Base-by-base conservation (phyloP, 164 flowering plant species). In the Annona cherimola region DNA sequence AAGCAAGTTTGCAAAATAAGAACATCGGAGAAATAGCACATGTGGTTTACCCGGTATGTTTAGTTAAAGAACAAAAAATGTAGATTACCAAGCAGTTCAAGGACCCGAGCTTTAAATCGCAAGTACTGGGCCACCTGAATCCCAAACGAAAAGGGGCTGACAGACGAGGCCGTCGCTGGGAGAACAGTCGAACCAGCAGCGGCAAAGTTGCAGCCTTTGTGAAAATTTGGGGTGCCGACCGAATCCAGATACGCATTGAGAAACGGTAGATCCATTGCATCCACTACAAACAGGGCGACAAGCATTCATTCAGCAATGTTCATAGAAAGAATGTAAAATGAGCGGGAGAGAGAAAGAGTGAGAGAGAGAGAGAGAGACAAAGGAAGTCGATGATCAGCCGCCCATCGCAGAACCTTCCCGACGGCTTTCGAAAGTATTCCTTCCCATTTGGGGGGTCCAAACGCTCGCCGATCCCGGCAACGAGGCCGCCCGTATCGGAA, bases 161-260 rank as follows among this genome's bases (percentile, higher is more conserved):
- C 78, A 20, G 97, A 81, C 61, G 86, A 68, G 62, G 91, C 83
- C 35, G 87, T 86, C 26, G 99, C 89, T 19, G 94, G 96, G 68
- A 80, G 93, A 42, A 90, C 80, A 18, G 92, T 91, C 3, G 97
- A 87, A 0, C 90, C 98, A 45, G 98, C 97, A 20, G 87, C 90
- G 39, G 99, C 99, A 84, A 91, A 96, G 61, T 96, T 91, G 80
- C 98, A 84, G 5, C 99, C 99, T 73, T 76, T 85, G 67, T 62
- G 76, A 79, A 91, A 96, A 74, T 35, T 83, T 8, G 98, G 98
- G 8, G 80, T 55, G 7, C 89, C 93, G 26, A 93, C 35, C 7
- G 99, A 84, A 41, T 96, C 99, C 88, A 96, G 73, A 76, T 96
- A 96, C 0, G 98, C 80, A 77, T 91, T 90, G 67, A 96, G 77